Evolutionary conservation across 2,329 filamentous ascomycete genomes (phyloP), one percentile per base, ranked within the genome.

Genomic region (Exophiala phaeomuriformis): DNA sequence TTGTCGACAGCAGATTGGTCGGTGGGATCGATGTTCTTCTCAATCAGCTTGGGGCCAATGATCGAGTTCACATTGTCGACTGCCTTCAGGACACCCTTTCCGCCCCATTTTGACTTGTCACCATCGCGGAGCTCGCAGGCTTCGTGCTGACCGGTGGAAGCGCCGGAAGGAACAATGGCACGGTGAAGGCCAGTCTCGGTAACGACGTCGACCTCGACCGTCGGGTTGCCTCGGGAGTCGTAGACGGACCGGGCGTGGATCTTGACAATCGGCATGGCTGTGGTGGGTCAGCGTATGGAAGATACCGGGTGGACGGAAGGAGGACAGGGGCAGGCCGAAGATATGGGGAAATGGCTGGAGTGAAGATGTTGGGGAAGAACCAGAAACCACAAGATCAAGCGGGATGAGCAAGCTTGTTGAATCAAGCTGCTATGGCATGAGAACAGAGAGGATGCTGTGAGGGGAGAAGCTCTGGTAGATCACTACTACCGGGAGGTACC

Each of bases 191-290:
- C 91, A 67, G 87, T 94, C 79, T 95, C 89, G 66, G 90, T 96
- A 77, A 95, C 86, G 67, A 96, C 83, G 73, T 96, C 91, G 68
- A 97, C 91, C 82, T 97, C 91, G 70, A 96, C 91, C 71, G 93
- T 98, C 69, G 93, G 93, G 85, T 98, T 98, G 72, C 83, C 83
- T 65, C 93, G 91, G 74, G 93, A 97, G 83, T 98, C 93, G 83
- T 91, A 98, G 79, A 98, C 90, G 70, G 86, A 90, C 72, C 93
- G 87, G 70, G 87, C 88, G 82, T 90, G 86, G 71, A 93, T 82
- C 81, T 90, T 91, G 74, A 84, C 83, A 75, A 93, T 88, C 69
- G 87, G 78, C 93, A 98, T 98, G 58, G 36, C 57, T 60, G 52
- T 33, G 47, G 54, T 53, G 55, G 45, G 50, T 60, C 53, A 56